A percentile compares a stretch with the other conserved stretches of the same genome.
These are phyloP conservation scores for Xerocomus spinulosus DNA, from an alignment of 768 basidiomycete species.

Conservation along the genomic window DNA sequence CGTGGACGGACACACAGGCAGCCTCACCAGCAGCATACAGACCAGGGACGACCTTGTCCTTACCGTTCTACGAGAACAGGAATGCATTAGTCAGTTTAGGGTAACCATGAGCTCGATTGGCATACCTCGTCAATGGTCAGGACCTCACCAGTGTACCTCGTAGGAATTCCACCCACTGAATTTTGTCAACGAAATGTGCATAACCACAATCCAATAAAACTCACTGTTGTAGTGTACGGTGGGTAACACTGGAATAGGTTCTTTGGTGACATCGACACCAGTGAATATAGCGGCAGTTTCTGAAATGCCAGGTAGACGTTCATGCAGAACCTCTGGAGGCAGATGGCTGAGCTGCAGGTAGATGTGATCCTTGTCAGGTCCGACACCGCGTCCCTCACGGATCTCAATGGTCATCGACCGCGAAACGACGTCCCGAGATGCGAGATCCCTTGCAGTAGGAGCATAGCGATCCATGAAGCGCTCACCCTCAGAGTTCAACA, in stretches of 20 bases:
- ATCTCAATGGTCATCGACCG: slow-evolving; percentile 99
- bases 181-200: slow-evolving; percentile 13
- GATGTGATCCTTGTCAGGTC: slow-evolving; percentile 96
- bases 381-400: slow-evolving; percentile 97
- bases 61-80: slow-evolving; percentile 52
- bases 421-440: slow-evolving; percentile 98
- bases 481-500: slow-evolving; percentile 89
- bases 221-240: slow-evolving; percentile 98
- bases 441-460: slow-evolving; percentile 98
- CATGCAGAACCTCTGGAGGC: slow-evolving; percentile 91
- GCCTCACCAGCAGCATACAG: slow-evolving; percentile 99
- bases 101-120: neutral
- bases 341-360: slow-evolving; percentile 96
- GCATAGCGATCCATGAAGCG: slow-evolving; percentile 99
- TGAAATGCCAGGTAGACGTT: slow-evolving; percentile 97
- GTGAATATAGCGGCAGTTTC: slow-evolving; percentile 99
- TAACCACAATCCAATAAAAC: slow-evolving; percentile 26
- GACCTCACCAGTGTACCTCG: slow-evolving; percentile 96
- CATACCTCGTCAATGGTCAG: slow-evolving; percentile 71
- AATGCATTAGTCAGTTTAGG: neutral
- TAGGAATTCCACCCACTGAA: slow-evolving; percentile 98
- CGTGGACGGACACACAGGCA: slow-evolving; percentile 97
- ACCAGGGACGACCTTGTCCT: slow-evolving; percentile 92
- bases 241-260: slow-evolving; percentile 96
- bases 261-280: slow-evolving; percentile 99